Conservation (phyloP, 805 yeast species). For the Ogataea ramenticola region DNA sequence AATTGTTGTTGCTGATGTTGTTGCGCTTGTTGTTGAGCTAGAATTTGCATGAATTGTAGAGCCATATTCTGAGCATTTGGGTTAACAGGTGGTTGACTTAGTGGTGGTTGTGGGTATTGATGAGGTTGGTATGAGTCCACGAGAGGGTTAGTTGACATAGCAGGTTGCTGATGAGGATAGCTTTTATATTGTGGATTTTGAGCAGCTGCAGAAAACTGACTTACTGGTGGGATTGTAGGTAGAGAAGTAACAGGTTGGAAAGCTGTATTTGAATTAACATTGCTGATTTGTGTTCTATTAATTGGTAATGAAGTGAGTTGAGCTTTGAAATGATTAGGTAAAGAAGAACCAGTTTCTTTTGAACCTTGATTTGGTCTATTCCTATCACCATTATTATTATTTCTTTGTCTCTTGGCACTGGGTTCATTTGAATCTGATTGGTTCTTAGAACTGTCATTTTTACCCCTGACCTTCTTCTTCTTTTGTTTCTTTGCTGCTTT, state of each 20-base stretch:
- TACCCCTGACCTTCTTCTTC: conserved; percentile 26
- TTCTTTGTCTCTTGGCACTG: neutral
- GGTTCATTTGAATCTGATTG: neutral
- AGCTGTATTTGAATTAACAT: neutral
- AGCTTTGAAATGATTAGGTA: conserved; percentile 10
- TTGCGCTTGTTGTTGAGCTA: neutral
- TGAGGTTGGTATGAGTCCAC: neutral
- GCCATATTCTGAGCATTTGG: neutral
- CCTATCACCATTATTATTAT: neutral
- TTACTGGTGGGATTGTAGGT: conserved; percentile 2
- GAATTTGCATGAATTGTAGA: neutral
- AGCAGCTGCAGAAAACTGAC: conserved; percentile 5
- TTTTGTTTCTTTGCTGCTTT: conserved; percentile 59
- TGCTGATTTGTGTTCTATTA: neutral
- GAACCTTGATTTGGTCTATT: neutral
- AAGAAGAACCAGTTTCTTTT: no score
- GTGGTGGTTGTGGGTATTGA: neutral
- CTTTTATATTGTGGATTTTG: conserved; percentile 4
- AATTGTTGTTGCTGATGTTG: neutral
- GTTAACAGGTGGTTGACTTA: neutral
- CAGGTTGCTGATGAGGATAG: neutral
- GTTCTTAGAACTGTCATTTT: conserved; percentile 1
- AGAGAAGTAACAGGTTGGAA: conserved; percentile 7
- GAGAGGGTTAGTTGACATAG: neutral
- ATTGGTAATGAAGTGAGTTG: conserved; percentile 9